These are phyloP conservation scores for Chenopodium berlandieri DNA, from an alignment of 148 eudicot genomes.

Conservation along the genomic window DNA sequence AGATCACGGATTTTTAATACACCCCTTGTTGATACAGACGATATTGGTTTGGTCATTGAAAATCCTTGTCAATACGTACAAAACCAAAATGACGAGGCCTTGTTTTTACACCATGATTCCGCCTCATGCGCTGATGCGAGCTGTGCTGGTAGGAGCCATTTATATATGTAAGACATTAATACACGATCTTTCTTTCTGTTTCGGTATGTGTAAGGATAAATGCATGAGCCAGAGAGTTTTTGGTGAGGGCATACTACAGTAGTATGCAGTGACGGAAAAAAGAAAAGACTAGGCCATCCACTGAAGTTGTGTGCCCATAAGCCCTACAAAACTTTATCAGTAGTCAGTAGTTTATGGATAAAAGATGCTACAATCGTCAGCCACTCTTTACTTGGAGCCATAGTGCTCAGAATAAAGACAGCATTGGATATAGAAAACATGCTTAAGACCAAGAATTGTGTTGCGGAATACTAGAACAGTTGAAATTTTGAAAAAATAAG, in stretches of 20 bases:
- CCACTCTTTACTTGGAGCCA: slow-evolving; percentile 20
- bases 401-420: not conserved
- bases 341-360: slow-evolving; percentile 7
- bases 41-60: no score
- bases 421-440: not conserved
- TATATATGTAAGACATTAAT: slow-evolving; percentile 7
- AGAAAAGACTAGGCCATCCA: slow-evolving; percentile 13
- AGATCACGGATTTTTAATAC: no score
- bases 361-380: slow-evolving; percentile 21
- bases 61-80: no score
- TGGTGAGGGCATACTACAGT: slow-evolving; percentile 18
- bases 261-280: slow-evolving; percentile 16
- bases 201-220: slow-evolving; percentile 5
- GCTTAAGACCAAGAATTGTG: not conserved
- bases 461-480: not conserved
- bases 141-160: slow-evolving; percentile 1
- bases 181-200: not conserved
- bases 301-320: slow-evolving; percentile 12
- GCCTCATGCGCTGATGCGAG: slow-evolving; percentile 15
- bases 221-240: slow-evolving; percentile 11
- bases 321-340: slow-evolving; percentile 19
- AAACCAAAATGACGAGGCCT: no score
- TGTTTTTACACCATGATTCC: not conserved
- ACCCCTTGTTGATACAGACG: no score
- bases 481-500: not conserved